Conservation (phyloP, 805 yeast genomes). For the Dipodascopsis uninucleata region DNA sequence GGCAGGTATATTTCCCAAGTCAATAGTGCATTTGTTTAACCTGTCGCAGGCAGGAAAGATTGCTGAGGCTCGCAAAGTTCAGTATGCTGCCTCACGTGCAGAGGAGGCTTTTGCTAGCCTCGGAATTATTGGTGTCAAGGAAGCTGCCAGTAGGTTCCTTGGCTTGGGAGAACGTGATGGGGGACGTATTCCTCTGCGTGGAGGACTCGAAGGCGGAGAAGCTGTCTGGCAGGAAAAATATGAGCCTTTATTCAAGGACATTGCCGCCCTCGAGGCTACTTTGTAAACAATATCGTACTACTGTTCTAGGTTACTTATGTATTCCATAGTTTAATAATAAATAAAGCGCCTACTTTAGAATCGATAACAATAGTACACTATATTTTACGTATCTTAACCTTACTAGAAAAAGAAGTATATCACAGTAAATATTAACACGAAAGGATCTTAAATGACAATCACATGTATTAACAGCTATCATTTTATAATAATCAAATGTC, state of each 20-base stretch:
- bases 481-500: too few species aligned
- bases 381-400: too few species aligned
- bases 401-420: too few species aligned
- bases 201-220: slow-evolving; percentile 20
- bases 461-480: too few species aligned
- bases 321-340: too few species aligned
- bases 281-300: too few species aligned
- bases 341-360: too few species aligned
- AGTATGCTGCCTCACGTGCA: slow-evolving; percentile 44
- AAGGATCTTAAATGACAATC: too few species aligned
- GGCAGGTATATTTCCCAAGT: slow-evolving; percentile 51
- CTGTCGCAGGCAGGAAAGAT: slow-evolving; percentile 37
- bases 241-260: slow-evolving; percentile 8
- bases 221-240: slow-evolving; percentile 16
- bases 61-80: slow-evolving; percentile 44
- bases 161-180: slow-evolving; percentile 46
- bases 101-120: slow-evolving; percentile 45
- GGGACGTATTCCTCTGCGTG: slow-evolving; percentile 47
- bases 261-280: slow-evolving; percentile 11
- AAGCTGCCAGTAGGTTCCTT: slow-evolving; percentile 38
- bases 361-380: too few species aligned
- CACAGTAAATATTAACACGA: too few species aligned
- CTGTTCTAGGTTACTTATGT: too few species aligned
- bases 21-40: slow-evolving; percentile 43
- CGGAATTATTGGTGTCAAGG: slow-evolving; percentile 50